Conservation (phyloP, 306 rosid species). For the Castanea sativa region DNA sequence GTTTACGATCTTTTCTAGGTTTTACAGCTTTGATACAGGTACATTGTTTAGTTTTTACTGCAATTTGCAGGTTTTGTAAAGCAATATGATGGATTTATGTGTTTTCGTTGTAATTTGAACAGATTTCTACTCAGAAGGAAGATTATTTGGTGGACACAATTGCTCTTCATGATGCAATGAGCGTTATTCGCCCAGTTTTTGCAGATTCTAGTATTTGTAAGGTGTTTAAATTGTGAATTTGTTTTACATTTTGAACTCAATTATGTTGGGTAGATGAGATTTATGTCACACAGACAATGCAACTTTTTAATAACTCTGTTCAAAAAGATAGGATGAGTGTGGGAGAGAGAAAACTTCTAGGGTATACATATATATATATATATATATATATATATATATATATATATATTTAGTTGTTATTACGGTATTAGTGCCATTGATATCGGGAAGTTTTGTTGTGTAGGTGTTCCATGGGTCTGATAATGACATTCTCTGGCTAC, state of each 20-base stretch:
- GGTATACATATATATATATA: neutral
- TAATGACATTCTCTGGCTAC: constrained; percentile 89
- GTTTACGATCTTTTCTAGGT: constrained; percentile 73
- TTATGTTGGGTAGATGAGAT: neutral
- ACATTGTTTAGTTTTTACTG: constrained; percentile 1
- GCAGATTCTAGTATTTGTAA: constrained; percentile 74
- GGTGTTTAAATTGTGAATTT: constrained; percentile 45
- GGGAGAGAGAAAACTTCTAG: neutral
- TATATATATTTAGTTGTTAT: neutral
- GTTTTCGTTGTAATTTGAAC: constrained; percentile 22
- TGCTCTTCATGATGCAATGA: constrained; percentile 77
- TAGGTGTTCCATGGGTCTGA: constrained; percentile 98
- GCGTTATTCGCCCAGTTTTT: constrained; percentile 65
- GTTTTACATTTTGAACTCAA: neutral
- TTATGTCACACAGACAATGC: neutral
- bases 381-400: neutral
- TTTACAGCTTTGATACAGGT: constrained; percentile 87
- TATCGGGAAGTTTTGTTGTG: constrained; percentile 30
- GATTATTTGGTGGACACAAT: constrained; percentile 92
- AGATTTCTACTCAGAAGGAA: constrained; percentile 71
- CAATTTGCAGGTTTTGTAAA: neutral
- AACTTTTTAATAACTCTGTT: neutral
- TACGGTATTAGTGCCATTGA: constrained; percentile 1
- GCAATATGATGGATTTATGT: neutral
- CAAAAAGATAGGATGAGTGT: neutral